Evolutionary conservation across 345 rosid genomes (phyloP).

Genomic region (Syzygium oleosum): DNA sequence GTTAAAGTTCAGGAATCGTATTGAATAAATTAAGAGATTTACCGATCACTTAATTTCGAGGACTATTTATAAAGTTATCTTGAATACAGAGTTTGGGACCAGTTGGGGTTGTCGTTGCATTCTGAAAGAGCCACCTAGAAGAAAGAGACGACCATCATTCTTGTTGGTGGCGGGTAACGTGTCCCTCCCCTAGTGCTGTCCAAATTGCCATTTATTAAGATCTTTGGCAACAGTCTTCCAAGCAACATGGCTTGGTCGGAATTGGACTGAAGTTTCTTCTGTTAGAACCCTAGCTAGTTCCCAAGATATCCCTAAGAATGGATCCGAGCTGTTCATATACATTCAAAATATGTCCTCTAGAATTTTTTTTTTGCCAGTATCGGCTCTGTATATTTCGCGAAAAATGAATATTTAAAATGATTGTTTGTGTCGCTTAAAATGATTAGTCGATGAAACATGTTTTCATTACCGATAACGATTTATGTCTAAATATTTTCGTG

Average conservation of each 20-base stretch:
- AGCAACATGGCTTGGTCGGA: neutral
- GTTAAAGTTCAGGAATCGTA: too few species aligned
- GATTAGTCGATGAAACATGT: fast-evolving
- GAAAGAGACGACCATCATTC: neutral
- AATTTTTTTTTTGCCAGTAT: neutral
- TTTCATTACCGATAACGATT: fast-evolving
- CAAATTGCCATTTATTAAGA: neutral
- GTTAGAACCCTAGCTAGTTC: neutral
- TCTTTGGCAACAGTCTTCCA: neutral
- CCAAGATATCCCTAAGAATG: neutral
- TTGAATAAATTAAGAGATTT: too few species aligned
- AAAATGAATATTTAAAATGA: neutral
- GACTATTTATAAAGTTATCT: too few species aligned
- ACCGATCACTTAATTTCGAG: too few species aligned
- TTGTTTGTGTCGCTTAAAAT: too few species aligned
- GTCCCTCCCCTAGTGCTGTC: neutral
- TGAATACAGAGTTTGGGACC: neutral
- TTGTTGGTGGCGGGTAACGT: neutral
- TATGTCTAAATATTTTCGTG: fast-evolving
- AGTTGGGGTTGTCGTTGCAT: neutral
- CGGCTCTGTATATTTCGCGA: fast-evolving
- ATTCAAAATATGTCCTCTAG: neutral
- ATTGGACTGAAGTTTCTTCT: neutral
- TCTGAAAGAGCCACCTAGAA: neutral
- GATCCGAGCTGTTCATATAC: neutral